Evolutionary conservation across 2,329 filamentous ascomycete species (phyloP), one percentile per base, ranked within the genome.

Genomic region (Fusarium sp.): DNA sequence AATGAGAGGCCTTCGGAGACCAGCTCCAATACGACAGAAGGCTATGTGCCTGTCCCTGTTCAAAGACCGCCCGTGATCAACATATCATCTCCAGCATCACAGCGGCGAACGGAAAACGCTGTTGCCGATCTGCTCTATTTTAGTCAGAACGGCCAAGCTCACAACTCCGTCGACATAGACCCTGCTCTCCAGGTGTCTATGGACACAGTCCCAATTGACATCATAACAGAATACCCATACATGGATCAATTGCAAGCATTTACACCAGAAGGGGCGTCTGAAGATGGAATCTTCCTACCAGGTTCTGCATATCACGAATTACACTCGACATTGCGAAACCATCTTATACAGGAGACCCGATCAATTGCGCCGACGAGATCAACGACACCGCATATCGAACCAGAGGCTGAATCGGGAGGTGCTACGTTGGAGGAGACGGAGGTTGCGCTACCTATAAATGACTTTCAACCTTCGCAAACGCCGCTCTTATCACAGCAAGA

Each of bases 301-400:
- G 83, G 83, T 3, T 84, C 83, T 2, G 79, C 81, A 1, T 85
- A 84, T 40, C 81, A 83, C 56, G 82, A 84, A 44, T 74, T 84
- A 3, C 83, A 85, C 58, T 82, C 82, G 3, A 82, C 82, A 2
- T 70, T 85, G 4, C 78, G 83, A 18, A 81, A 83, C 48, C 80
- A 82, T 25, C 78, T 84, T 24, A 81, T 85, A 20, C 81, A 82
- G 30, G 83, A 83, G 24, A 81, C 81, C 6, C 78, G 79, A 9
- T 82, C 83, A 2, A 80, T 78, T 60, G 77, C 73, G 0, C 80
- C 81, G 3, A 83, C 80, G 4, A 61, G 75, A 46, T 62, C 73
- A 5, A 47, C 68, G 5, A 77, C 75, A 1, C 74, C 74, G 6
- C 61, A 73, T 1, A 41, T 69, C 18, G 73, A 72, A n/a, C 48